These are phyloP conservation scores for Aschersonia sp. DNA, from an alignment of 2,329 filamentous ascomycete species.

Conservation along the genomic window DNA sequence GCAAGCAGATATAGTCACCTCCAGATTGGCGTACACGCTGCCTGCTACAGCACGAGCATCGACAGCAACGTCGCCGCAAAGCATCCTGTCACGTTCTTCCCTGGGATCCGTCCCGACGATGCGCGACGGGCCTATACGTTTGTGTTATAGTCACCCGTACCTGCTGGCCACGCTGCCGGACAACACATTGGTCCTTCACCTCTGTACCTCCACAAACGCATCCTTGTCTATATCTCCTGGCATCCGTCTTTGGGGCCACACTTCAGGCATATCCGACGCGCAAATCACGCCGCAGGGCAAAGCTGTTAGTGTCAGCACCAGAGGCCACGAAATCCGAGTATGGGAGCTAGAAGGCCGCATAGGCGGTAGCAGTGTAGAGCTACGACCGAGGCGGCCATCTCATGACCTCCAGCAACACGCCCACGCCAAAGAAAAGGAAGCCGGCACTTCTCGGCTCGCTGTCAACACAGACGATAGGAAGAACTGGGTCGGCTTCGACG, in stretches of 20 bases:
- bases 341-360: constrained; percentile 77
- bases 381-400: constrained; percentile 24
- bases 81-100: constrained; percentile 3
- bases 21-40: constrained; percentile 20
- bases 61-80: constrained; percentile 5
- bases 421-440: constrained; percentile 6
- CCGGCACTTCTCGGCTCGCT: neutral
- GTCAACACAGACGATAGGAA: constrained; percentile 28
- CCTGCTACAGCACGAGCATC: constrained; percentile 13
- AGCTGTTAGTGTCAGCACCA: constrained; percentile 73
- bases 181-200: constrained; percentile 73
- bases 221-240: constrained; percentile 57
- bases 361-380: constrained; percentile 36
- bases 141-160: constrained; percentile 70
- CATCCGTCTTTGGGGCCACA: constrained; percentile 78
- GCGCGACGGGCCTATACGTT: constrained; percentile 38
- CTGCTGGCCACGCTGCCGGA: constrained; percentile 72
- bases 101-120: constrained; percentile 1
- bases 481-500: constrained; percentile 75
- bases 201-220: constrained; percentile 59
- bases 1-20: constrained; percentile 16
- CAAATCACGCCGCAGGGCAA: constrained; percentile 76
- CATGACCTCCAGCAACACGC: constrained; percentile 6
- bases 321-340: constrained; percentile 67
- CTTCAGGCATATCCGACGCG: constrained; percentile 73